Evolutionary conservation across 148 eudicot genomes (phyloP), one percentile per base, ranked within the genome.

Genomic region (Vaccinium myrtillus): DNA sequence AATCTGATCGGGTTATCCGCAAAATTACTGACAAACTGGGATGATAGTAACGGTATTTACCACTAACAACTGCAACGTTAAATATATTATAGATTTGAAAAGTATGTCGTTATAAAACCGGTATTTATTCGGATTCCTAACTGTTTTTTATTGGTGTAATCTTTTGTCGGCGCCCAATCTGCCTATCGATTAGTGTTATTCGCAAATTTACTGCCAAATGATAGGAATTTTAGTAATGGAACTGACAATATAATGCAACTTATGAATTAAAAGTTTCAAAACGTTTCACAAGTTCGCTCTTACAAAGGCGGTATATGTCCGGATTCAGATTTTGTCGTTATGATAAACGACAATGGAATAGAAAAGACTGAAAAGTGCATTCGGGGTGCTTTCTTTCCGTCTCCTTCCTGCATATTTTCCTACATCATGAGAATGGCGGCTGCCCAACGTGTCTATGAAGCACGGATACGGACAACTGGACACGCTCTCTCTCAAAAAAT

Each of bases 231-330:
- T 73, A 39, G 18, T 30, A 79, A 56, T 25, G 4, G 81, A 80
- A 30, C 81, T 32, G 3, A 79, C 39, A 36, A 25, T 19, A 80
- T 39, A 59, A 54, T 18, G 19, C 1, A 18, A 39, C 19, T 5
- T 19, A 51, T 55, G 8, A n/a, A n/a, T 23, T 19, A 48, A 30
- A 81, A 11, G 83, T 69, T 69, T 4, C 58, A 82, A 49, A 82
- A 49, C 63, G 83, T 69, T 82, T 4, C 58, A 82, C 25, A 82
- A 49, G 77, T 69, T 51, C 8, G 49, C 50, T 82, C 69, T 69
- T 16, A 10, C 36, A 50, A 69, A 67, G 27, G 56, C 27, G 11
- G 50, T 50, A 82, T 1, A 32, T 71, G 78, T 71, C 50, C 11
- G 10, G 46, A 82, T 73, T 82, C 32, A 10, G 12, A 39, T 36